phyloP scores from a whole-genome alignment of 2,329 filamentous ascomycete species.

The Ascochyta clinopodiicola region DNA sequence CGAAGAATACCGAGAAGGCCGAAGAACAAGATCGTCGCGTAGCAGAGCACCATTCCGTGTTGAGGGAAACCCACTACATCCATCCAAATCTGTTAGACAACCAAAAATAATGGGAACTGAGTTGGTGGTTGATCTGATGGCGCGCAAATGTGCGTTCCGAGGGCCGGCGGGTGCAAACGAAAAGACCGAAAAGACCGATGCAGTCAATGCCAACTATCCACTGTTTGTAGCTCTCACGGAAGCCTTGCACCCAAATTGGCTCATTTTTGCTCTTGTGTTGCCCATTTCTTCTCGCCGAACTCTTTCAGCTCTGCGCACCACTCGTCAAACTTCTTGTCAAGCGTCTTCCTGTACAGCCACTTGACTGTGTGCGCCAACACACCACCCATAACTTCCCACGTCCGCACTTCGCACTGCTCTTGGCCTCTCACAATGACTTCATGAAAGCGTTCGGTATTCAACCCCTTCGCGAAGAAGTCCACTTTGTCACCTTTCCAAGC shows the following conservation, averaged over 20 bases:
- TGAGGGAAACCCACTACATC: too few relatives aligned
- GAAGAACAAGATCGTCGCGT: background rate
- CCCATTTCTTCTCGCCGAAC: constrained; percentile 21
- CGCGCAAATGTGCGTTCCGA: background rate
- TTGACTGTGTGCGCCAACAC: constrained; percentile 27
- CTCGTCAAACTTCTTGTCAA: constrained; percentile 23
- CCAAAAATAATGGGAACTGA: too few relatives aligned
- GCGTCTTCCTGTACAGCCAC: constrained; percentile 20
- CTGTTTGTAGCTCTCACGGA: background rate
- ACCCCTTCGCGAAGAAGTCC: constrained; percentile 16
- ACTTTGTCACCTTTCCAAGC: constrained; percentile 28
- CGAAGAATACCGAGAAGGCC: background rate
- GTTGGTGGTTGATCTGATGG: too few relatives aligned
- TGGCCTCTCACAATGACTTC: constrained; percentile 25
- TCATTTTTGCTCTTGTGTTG: background rate
- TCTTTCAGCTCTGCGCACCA: constrained; percentile 30
- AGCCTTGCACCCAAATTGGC: background rate
- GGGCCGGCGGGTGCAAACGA: background rate
- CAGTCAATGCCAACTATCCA: background rate
- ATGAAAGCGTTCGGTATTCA: constrained; percentile 26
- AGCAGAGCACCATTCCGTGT: too few relatives aligned
- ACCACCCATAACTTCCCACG: constrained; percentile 31
- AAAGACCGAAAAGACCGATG: background rate
- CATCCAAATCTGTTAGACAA: too few relatives aligned
- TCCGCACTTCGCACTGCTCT: constrained; percentile 27